Conservation (phyloP, 805 yeast genomes). For the Myxozyma nipponensis region DNA sequence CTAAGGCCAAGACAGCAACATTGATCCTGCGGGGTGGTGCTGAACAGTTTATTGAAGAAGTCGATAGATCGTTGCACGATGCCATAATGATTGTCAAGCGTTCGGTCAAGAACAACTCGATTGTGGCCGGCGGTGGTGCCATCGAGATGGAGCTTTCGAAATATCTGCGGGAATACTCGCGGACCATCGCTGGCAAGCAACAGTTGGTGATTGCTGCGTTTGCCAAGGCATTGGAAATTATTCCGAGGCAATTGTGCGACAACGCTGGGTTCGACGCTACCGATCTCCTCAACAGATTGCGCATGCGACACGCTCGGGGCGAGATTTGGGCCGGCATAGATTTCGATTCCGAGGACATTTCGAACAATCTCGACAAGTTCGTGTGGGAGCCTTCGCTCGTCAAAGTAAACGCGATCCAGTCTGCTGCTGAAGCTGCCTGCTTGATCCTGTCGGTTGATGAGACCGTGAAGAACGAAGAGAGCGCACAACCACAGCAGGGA, state of each 20-base stretch:
- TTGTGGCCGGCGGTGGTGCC: conserved; percentile 99
- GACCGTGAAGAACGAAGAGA: conserved; percentile 51
- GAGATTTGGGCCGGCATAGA: conserved; percentile 91
- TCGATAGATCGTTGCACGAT: conserved; percentile 94
- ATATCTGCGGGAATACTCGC: conserved; percentile 79
- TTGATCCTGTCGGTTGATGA: conserved; percentile 93
- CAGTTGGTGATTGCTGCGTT: conserved; percentile 88
- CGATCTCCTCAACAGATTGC: conserved; percentile 82
- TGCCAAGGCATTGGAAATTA: conserved; percentile 91
- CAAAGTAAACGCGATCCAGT: conserved; percentile 85
- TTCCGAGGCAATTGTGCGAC: conserved; percentile 96
- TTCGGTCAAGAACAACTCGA: conserved; percentile 76
- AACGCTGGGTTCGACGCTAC: conserved; percentile 99
- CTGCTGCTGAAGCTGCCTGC: conserved; percentile 96
- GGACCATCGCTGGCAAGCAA: conserved; percentile 90
- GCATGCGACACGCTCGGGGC: conserved; percentile 93
- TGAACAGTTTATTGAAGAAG: conserved; percentile 96
- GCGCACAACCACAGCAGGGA: conserved; percentile 36
- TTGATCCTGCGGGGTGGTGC: conserved; percentile 94
- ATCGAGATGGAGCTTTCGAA: conserved; percentile 95
- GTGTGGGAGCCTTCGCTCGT: conserved; percentile 99
- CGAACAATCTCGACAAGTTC: conserved; percentile 76
- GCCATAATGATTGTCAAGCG: conserved; percentile 98
- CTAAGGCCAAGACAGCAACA: conserved; percentile 90
- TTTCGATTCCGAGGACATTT: conserved; percentile 74